Evolutionary conservation across 352 stramenopile genomes (phyloP).

Genomic region (Peronospora tabacina): DNA sequence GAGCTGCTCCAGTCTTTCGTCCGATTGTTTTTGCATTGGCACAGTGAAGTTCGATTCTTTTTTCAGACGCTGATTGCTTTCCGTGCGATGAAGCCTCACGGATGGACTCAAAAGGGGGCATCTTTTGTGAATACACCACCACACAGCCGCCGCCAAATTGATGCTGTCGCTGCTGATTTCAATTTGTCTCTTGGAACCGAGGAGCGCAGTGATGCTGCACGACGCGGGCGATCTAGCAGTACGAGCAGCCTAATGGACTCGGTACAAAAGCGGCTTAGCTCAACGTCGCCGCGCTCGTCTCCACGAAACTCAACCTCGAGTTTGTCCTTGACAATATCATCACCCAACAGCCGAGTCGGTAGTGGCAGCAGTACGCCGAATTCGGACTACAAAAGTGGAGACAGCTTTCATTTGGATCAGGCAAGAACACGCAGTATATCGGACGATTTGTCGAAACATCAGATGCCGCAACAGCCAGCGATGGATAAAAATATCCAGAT

Average conservation of each 20-base stretch:
- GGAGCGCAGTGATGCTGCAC: conserved; percentile 39
- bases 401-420: conserved; percentile 46
- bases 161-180: conserved; percentile 82
- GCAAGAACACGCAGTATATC: conserved; percentile 66
- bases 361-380: conserved; percentile 64
- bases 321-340: conserved; percentile 71
- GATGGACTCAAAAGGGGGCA: conserved; percentile 77
- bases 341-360: conserved; percentile 55
- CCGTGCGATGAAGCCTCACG: conserved; percentile 78
- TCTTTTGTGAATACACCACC: conserved; percentile 85
- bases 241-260: conserved; percentile 80
- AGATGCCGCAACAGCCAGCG: conserved; percentile 54
- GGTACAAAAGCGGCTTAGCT: conserved; percentile 69
- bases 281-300: conserved; percentile 57
- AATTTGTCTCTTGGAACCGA: conserved; percentile 75
- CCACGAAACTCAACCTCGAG: conserved; percentile 34
- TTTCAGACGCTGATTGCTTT: conserved; percentile 84
- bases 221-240: conserved; percentile 71
- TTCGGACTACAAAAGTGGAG: conserved; percentile 46
- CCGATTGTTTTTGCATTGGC: conserved; percentile 81
- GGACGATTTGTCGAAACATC: conserved; percentile 63
- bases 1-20: conserved; percentile 75
- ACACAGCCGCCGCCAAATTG: conserved; percentile 79
- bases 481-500: conserved; percentile 83
- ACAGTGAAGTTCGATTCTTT: conserved; percentile 82